These are phyloP conservation scores for Ophiocordyceps camponoti-floridani DNA, from an alignment of 2,329 filamentous ascomycete species.

Conservation along the genomic window DNA sequence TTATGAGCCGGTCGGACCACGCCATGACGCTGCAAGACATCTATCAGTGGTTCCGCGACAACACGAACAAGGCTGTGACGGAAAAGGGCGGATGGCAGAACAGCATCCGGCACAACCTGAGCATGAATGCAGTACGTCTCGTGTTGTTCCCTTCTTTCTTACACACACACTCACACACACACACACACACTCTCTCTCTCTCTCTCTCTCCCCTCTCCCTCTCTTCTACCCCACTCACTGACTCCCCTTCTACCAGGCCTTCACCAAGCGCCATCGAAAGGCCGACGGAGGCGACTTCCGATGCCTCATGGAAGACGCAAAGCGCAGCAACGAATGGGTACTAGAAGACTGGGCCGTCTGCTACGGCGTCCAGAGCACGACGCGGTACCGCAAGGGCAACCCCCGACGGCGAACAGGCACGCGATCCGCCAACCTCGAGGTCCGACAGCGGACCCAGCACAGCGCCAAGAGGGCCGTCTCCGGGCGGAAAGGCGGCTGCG, in stretches of 20 bases:
- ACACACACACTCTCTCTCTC: background rate
- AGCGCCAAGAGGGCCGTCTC: slow-evolving; percentile 13
- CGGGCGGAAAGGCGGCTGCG: slow-evolving; percentile 15
- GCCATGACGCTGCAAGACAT: slow-evolving; percentile 72
- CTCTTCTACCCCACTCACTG: background rate
- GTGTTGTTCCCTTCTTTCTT: background rate
- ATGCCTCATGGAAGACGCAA: slow-evolving; percentile 17
- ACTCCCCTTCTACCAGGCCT: too few relatives aligned
- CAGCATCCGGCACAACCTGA: slow-evolving; percentile 86
- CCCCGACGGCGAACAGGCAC: slow-evolving; percentile 9
- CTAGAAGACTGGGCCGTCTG: slow-evolving; percentile 51
- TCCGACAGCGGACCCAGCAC: slow-evolving; percentile 8
- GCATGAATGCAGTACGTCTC: slow-evolving; percentile 68
- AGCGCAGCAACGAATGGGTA: slow-evolving; percentile 62
- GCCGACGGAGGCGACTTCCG: slow-evolving; percentile 1
- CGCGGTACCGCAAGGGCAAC: slow-evolving; percentile 47
- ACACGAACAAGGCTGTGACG: slow-evolving; percentile 67
- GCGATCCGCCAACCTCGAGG: slow-evolving; percentile 3
- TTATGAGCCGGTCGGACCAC: slow-evolving; percentile 46
- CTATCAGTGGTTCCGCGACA: slow-evolving; percentile 73
- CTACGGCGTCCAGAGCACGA: slow-evolving; percentile 71
- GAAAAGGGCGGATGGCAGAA: slow-evolving; percentile 79
- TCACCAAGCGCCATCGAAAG: slow-evolving; percentile 20
- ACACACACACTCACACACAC: background rate
- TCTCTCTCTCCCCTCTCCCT: background rate